These are phyloP conservation scores for Akanthomyces dipterigenus DNA, from an alignment of 2,329 filamentous ascomycete genomes.

Conservation along the genomic window DNA sequence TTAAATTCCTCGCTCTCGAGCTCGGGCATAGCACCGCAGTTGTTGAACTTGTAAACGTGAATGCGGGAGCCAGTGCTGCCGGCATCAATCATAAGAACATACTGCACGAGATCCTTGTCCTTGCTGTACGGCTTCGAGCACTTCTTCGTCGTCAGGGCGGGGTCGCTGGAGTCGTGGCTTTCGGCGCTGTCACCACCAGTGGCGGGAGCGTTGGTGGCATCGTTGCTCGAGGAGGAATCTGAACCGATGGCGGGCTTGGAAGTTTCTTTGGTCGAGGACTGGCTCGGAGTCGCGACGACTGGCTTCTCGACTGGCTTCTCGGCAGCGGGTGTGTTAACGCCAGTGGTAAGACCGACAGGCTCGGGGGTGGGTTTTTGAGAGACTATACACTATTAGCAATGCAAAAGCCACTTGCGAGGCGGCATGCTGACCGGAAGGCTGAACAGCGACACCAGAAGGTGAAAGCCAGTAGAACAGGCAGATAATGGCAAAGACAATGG, in stretches of 20 bases:
- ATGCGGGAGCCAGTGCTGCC: conserved; percentile 97
- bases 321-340: conserved; percentile 7
- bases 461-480: conserved; percentile 59
- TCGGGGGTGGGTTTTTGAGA: conserved; percentile 8
- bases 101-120: conserved; percentile 91
- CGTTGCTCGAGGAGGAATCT: neutral
- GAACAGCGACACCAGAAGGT: conserved; percentile 49
- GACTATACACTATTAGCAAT: neutral
- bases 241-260: conserved; percentile 8
- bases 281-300: neutral
- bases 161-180: conserved; percentile 40
- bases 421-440: neutral
- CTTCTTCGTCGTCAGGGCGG: conserved; percentile 59
- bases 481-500: conserved; percentile 53
- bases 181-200: conserved; percentile 39
- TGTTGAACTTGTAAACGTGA: conserved; percentile 96
- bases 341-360: conserved; percentile 10
- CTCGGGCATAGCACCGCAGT: conserved; percentile 61
- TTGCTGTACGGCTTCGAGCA: conserved; percentile 80
- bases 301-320: conserved; percentile 7
- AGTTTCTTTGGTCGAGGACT: neutral
- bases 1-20: conserved; percentile 89
- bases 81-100: conserved; percentile 97
- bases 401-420: neutral
- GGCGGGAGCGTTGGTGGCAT: conserved; percentile 5